These are phyloP conservation scores for Atkinsonella texensis DNA, from an alignment of 2,329 filamentous ascomycete genomes.

Conservation along the genomic window DNA sequence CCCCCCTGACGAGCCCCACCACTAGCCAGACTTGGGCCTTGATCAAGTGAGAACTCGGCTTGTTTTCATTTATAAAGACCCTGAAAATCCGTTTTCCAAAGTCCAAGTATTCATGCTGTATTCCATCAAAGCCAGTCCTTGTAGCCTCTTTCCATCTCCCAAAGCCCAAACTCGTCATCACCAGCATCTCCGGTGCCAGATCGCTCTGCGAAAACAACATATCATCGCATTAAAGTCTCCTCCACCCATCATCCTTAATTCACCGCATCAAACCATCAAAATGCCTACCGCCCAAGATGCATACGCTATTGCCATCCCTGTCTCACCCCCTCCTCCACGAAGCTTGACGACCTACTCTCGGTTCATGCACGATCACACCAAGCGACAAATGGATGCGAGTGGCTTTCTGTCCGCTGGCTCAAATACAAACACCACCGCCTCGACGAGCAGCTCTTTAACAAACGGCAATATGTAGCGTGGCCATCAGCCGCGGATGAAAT, in stretches of 20 bases:
- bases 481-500: slow-evolving; percentile 3
- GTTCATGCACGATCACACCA: slow-evolving; percentile 53
- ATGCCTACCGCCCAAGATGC: slow-evolving; percentile 30
- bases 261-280: slow-evolving; percentile 7
- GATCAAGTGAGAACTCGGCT: neutral
- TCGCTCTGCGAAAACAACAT: neutral
- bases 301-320: slow-evolving; percentile 24
- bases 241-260: neutral
- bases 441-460: slow-evolving; percentile 10
- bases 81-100: slow-evolving; percentile 7
- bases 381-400: slow-evolving; percentile 49
- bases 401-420: slow-evolving; percentile 17
- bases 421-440: slow-evolving; percentile 10
- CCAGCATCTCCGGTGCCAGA: neutral
- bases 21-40: neutral
- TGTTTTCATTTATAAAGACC: slow-evolving; percentile 12
- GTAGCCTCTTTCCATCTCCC: neutral
- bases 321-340: slow-evolving; percentile 27
- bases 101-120: neutral
- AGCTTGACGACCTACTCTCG: slow-evolving; percentile 45
- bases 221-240: neutral
- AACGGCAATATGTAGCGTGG: slow-evolving; percentile 17
- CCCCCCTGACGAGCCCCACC: neutral
- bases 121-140: neutral
- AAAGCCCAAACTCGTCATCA: neutral